Evolutionary conservation across 495 filamentous ascomycete species (phyloP).

Genomic region (Lasiosphaeria miniovina): DNA sequence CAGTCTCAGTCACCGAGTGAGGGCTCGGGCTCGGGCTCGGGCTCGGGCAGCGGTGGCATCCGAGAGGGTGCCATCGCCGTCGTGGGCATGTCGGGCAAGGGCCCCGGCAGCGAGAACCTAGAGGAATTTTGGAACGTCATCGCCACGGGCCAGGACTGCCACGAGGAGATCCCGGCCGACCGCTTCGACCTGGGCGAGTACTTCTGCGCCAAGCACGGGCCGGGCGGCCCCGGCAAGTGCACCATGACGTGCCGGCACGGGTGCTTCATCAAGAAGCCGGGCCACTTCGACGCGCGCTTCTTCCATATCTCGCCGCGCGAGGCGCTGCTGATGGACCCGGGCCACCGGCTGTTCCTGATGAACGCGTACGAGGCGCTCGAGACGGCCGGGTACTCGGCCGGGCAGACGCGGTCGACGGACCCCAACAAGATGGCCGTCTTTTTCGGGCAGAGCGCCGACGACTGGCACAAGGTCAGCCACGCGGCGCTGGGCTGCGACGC

Average conservation of each 20-base stretch:
- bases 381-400: constrained; percentile 77
- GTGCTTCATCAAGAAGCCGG: constrained; percentile 77
- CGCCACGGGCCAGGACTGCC: constrained; percentile 49
- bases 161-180: constrained; percentile 56
- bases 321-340: constrained; percentile 79
- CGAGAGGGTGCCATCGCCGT: constrained; percentile 51
- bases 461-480: constrained; percentile 81
- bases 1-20: constrained; percentile 7
- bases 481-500: constrained; percentile 75
- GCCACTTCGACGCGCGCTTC: constrained; percentile 76
- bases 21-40: constrained; percentile 18
- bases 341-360: constrained; percentile 72
- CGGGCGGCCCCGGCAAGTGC: constrained; percentile 47
- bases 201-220: constrained; percentile 65
- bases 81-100: constrained; percentile 66
- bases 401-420: constrained; percentile 74
- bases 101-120: constrained; percentile 60
- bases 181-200: constrained; percentile 72
- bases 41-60: constrained; percentile 23
- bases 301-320: constrained; percentile 93
- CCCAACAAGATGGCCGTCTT: constrained; percentile 81
- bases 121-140: constrained; percentile 68
- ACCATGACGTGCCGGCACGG: constrained; percentile 73
- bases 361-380: constrained; percentile 87
- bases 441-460: constrained; percentile 82